Evolutionary conservation across 176 grass and related monocot species (phyloP).

Genomic region (Oryza punctata): DNA sequence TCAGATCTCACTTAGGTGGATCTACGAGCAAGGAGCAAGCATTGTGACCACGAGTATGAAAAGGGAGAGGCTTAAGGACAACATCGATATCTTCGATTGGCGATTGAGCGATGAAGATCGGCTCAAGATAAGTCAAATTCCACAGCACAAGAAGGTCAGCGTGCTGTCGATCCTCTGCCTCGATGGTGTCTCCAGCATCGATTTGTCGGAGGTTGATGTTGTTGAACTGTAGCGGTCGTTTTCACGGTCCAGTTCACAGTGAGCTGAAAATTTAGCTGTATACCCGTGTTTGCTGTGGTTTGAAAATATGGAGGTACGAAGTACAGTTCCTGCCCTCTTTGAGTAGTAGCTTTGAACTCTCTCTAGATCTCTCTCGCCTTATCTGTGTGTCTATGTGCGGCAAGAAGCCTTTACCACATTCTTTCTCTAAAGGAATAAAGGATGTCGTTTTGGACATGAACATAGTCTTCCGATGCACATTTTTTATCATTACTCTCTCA

Average conservation of each 20-base stretch:
- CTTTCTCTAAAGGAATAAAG: no score
- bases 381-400: no score
- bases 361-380: no score
- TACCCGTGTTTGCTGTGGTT: background rate
- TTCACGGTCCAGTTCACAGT: background rate
- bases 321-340: no score
- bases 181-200: slow-evolving; percentile 35
- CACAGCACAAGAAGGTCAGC: slow-evolving; percentile 37
- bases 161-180: slow-evolving; percentile 31
- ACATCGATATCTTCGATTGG: slow-evolving; percentile 59
- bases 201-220: slow-evolving; percentile 52
- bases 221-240: slow-evolving; percentile 38
- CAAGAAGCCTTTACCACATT: no score
- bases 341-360: no score
- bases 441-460: no score
- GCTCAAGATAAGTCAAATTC: slow-evolving; percentile 49
- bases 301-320: no score
- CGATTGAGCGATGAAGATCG: slow-evolving; percentile 58
- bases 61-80: slow-evolving; percentile 55
- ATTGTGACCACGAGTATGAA: slow-evolving; percentile 61
- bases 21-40: slow-evolving; percentile 62
- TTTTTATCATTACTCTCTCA: no score
- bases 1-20: slow-evolving; percentile 70
- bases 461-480: no score
- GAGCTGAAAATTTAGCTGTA: background rate